Evolutionary conservation across 1,284 basidiomycete species (phyloP), one percentile per base, ranked within the genome.

Genomic region (Takashimella tepidaria): DNA sequence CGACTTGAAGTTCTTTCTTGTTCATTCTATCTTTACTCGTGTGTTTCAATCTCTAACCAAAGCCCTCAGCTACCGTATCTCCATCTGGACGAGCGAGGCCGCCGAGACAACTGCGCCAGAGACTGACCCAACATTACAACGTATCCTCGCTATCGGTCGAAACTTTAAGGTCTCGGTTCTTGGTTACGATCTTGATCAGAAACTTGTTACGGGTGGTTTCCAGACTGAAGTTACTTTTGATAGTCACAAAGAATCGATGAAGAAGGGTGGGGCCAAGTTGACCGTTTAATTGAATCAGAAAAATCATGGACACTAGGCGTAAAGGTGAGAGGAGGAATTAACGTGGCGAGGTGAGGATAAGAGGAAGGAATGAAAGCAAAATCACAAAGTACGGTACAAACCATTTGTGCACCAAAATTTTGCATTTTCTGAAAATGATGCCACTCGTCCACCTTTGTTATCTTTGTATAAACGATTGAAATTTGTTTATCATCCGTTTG

Each of bases 161-260:
- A 88, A 95, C 76, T 97, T 98, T 82, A 98, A 98, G 80, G 85
- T 80, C 54, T 84, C 79, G 55, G 92, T 97, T 40, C 81, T 98
- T 45, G 92, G 92, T 5, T 93, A 87, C 73, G 58, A 78, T 2
- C 84, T 91, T 59, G 73, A 79, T 26, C 83, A 86, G 71, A 88
- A 85, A 76, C 79, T 95, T 53, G 69, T 66, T 37, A 63, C 70
- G 10, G 83, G 82, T 47, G 89, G 88, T 20, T 80, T 88, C 72
- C 88, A 87, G 66, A 93, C 90, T 22, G 92, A 97, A 76, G 89
- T 96, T 42, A 90, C 92, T 77, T 97, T 95, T 74, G 77, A 89
- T 75, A 90, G 87, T 64, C 92, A 97, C 80, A 89, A 91, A 58
- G 92, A 95, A 76, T 89, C 87, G 62, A 92, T 96, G 81, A 92